These are phyloP conservation scores for Diaporthe citriasiana DNA, from an alignment of 2,329 filamentous ascomycete species.

Conservation along the genomic window DNA sequence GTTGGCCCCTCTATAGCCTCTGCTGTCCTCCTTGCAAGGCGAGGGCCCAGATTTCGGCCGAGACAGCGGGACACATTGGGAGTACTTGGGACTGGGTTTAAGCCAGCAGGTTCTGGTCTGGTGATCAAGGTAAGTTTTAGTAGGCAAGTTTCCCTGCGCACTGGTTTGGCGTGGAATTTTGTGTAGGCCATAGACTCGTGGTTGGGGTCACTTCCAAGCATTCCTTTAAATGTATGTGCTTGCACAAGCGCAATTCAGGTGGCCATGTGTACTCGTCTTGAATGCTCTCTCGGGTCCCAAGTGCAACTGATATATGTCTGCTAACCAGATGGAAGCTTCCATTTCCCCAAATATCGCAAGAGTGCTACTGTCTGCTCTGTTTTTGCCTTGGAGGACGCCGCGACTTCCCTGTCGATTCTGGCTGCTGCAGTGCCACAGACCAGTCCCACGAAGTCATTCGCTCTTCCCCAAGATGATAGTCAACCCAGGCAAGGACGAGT, in stretches of 20 bases:
- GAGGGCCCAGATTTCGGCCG: constrained; percentile 25
- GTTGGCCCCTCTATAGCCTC: background rate
- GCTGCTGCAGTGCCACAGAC: background rate
- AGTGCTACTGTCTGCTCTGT: background rate
- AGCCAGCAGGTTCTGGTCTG: background rate
- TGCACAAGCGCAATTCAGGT: background rate
- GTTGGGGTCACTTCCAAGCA: background rate
- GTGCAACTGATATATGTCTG: background rate
- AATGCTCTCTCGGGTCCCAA: background rate
- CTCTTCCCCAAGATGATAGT: background rate
- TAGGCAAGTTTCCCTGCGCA: background rate
- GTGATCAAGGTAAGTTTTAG: constrained; percentile 1
- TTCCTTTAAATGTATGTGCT: background rate
- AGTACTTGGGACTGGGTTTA: constrained; percentile 16
- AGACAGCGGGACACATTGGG: background rate
- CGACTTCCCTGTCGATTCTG: background rate
- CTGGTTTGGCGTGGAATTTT: background rate
- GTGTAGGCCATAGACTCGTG: background rate
- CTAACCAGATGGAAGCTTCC: background rate
- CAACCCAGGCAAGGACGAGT: background rate
- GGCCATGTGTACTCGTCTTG: background rate
- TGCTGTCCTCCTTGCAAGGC: constrained; percentile 32
- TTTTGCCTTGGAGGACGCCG: background rate
- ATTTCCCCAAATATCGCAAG: background rate
- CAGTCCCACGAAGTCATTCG: background rate